Base-by-base conservation (phyloP, 345 rosid species). In the Aquilaria sinensis region DNA sequence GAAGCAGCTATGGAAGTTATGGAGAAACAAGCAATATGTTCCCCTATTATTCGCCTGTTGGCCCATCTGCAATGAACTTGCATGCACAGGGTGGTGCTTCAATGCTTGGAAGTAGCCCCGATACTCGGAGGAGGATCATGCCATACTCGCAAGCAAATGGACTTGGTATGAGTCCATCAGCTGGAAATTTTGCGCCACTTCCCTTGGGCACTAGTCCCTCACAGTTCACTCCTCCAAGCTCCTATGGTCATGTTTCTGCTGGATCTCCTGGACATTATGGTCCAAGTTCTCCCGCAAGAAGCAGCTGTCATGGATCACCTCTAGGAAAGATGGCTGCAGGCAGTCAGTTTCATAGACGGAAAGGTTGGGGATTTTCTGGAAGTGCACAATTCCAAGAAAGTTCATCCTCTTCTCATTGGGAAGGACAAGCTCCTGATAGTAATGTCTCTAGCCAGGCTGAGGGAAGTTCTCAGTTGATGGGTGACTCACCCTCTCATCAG, bases 161-260 rank as follows among this genome's bases (percentile, higher is more conserved):
- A 67, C 87, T 91, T 69, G 98, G 97, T 51, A 41, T 85, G 73
- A 90, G 97, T 79, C 96, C 97, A 53, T 90, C 97, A 6, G 88
- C 93, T 51, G 96, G 96, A 77, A 90, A 76, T 80, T 86, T 86
- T 69, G 96, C 94, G 12, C 83, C 99, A 57, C 84, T 90, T 14
- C 93, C 98, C 58, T 94, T 91, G 16, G 99, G 97, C 55, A 87
- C 88, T 47, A 95, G 99, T 78, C 99, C 99, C 8, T 95, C 96
- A 1, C 99, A 95, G 16, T 95, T 88, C 65, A 90, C 97, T 58
- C 98, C 99, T 56, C 96, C 98, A 50, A 81, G 71, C 75, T 75
- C 96, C 51, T 85, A 77, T 66, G 54, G 77, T 78, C 96, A 87
- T 55, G 69, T 75, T 70, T 75, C 91, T 46, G 60, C 72, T 71